Evolutionary conservation across 1,284 basidiomycete species (phyloP), one percentile per base, ranked within the genome.

Genomic region (Amylostereum chailletii): DNA sequence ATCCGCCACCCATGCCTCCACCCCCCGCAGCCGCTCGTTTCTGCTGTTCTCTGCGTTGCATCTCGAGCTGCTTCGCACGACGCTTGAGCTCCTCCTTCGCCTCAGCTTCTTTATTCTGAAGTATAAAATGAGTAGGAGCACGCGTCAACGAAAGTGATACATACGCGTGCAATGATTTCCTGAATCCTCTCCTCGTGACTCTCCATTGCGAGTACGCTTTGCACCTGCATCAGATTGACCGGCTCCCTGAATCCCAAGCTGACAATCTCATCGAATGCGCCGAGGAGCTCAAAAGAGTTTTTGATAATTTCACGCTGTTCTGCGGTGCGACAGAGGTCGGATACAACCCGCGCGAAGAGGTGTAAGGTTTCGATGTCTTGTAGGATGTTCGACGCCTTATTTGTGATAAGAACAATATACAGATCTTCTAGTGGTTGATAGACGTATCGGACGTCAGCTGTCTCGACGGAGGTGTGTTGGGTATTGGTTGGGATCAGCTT

Each of bases 121-220:
- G n/a, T n/a, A n/a, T 54, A 11, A 30, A 27, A n/a, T 34, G n/a
- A 29, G 27, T 54, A 45, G 53, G 37, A 44, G 29, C 34, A 31
- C 11, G 30, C 3, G 5, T 27, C 37, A 45, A 27, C 34, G 19
- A 42, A 45, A n/a, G 47, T 11, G 4, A 45, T 27, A 69, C 83
- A 53, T 61, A 92, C 90, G 65, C 89, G 77, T 26, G 94, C 90
- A 59, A 99, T 99, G 66, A 99, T 99, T 61, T 99, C 96, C 65
- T 99, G 94, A 56, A 99, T 98, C 75, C 97, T 98, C 72, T 99
- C 96, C 67, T 99, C 96, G 69, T 99, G 96, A 68, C 87, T 92
- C 72, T 99, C 96, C 86, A 97, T 98, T 75, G 98, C 96, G 57
- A 99, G 71, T 38, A 96, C 84, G 60, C 78, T 95, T 58, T 91